These are phyloP conservation scores for Aspergillus transmontanensis DNA, from an alignment of 2,329 filamentous ascomycete species.

Conservation along the genomic window DNA sequence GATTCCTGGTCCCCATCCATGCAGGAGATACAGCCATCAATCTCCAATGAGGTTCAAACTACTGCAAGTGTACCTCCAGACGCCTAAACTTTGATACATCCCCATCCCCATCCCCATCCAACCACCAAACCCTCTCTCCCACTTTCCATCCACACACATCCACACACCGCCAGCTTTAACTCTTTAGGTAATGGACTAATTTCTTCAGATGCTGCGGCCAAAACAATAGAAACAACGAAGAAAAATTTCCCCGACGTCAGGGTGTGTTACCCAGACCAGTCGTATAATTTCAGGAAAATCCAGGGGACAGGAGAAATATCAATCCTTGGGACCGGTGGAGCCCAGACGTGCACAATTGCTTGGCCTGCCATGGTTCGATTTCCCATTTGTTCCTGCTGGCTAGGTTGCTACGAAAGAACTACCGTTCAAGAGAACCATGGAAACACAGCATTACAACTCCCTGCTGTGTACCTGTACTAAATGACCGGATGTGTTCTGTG, in stretches of 20 bases:
- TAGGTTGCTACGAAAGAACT: slow-evolving; percentile 14
- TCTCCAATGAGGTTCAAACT: slow-evolving; percentile 14
- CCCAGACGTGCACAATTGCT: slow-evolving; percentile 16
- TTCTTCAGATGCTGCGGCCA: neutral
- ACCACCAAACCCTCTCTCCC: neutral
- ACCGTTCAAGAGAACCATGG: slow-evolving; percentile 23
- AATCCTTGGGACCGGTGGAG: slow-evolving; percentile 21
- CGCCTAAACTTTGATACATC: slow-evolving; percentile 2
- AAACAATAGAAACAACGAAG: neutral
- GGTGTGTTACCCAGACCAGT: neutral
- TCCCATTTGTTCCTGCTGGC: slow-evolving; percentile 6
- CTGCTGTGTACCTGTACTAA: neutral
- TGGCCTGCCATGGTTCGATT: slow-evolving; percentile 12
- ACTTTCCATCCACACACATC: neutral
- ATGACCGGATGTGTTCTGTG: neutral
- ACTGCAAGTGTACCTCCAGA: slow-evolving; percentile 19
- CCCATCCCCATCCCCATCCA: neutral
- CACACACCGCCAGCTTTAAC: neutral
- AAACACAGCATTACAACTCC: slow-evolving; percentile 9
- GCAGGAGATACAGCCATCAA: slow-evolving; percentile 9
- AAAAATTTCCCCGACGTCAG: neutral
- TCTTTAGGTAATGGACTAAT: neutral
- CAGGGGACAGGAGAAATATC: slow-evolving; percentile 15
- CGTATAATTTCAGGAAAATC: slow-evolving; percentile 15
- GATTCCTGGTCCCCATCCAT: neutral